Percentiles rank a stretch among this genome's conserved stretches.
Evolutionary conservation across 2,329 filamentous ascomycete species (phyloP).

Genomic region (Plenodomus biglobosus): DNA sequence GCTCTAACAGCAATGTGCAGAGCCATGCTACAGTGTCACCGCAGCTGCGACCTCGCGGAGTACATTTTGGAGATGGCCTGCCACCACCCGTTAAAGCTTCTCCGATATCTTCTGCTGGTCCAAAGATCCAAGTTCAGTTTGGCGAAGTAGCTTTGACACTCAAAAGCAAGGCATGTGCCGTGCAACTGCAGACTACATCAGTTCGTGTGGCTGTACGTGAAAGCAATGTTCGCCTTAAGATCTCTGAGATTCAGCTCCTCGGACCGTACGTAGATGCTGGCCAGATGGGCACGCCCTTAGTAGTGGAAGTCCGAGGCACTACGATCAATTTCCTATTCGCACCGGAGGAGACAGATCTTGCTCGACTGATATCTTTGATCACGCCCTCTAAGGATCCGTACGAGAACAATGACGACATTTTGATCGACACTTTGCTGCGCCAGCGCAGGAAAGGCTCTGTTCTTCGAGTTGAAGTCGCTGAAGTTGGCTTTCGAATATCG

Average conservation of each 20-base stretch:
- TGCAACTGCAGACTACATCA: conserved; percentile 75
- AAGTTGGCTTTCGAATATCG: conserved; percentile 63
- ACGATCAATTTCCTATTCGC: conserved; percentile 68
- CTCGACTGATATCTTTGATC: conserved; percentile 79
- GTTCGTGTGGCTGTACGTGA: conserved; percentile 78
- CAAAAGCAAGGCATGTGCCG: conserved; percentile 73
- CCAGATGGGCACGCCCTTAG: conserved; percentile 61
- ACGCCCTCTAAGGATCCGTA: conserved; percentile 92
- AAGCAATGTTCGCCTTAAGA: conserved; percentile 69
- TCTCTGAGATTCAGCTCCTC: conserved; percentile 72
- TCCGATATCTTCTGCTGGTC: conserved; percentile 22
- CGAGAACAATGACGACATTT: conserved; percentile 85
- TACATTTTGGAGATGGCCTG: conserved; percentile 59
- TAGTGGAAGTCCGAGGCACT: conserved; percentile 65
- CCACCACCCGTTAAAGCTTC: conserved; percentile 21
- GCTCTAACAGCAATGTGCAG: conserved; percentile 64
- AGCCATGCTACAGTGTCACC: conserved; percentile 37
- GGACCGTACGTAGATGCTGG: conserved; percentile 66
- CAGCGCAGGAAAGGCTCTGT: conserved; percentile 87
- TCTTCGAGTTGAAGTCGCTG: conserved; percentile 68
- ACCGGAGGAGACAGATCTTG: conserved; percentile 78
- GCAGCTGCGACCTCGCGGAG: conserved; percentile 48
- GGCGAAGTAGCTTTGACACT: conserved; percentile 76
- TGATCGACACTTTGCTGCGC: conserved; percentile 85
- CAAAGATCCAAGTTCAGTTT: conserved; percentile 74